These are phyloP conservation scores for Trypanosoma boissoni DNA, from an alignment of 208 protist species.

Conservation along the genomic window DNA sequence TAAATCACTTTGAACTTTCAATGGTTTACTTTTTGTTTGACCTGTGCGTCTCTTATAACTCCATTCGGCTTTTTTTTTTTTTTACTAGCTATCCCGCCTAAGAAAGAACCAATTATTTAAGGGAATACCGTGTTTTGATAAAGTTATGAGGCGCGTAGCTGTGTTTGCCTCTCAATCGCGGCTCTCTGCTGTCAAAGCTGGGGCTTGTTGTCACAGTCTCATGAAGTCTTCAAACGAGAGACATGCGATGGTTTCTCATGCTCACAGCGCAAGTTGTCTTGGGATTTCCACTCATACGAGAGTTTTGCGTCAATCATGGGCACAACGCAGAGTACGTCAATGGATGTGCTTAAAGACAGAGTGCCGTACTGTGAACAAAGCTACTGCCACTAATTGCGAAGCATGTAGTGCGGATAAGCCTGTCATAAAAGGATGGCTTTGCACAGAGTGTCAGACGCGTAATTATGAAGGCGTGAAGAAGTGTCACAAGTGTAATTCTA, in stretches of 20 bases:
- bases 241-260: background rate
- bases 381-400: conserved; percentile 34
- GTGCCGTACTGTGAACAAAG: conserved; percentile 60
- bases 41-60: no score
- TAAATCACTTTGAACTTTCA: no score
- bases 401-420: conserved; percentile 59
- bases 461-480: conserved; percentile 76
- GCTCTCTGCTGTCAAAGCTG: no score
- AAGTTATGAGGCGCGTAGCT: no score
- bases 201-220: no score
- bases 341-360: conserved; percentile 83
- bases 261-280: background rate
- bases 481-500: conserved; percentile 62
- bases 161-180: no score
- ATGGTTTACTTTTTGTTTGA: no score
- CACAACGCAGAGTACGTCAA: conserved; percentile 29
- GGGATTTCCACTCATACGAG: conserved; percentile 13
- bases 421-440: conserved; percentile 72
- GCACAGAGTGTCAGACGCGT: conserved; percentile 46
- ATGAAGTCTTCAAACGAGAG: background rate
- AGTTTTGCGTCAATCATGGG: conserved; percentile 61
- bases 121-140: no score
- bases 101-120: no score
- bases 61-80: no score
- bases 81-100: no score